These are phyloP conservation scores for Lizanozyma gosingica DNA, from an alignment of 1,139 yeast species.

Conservation along the genomic window DNA sequence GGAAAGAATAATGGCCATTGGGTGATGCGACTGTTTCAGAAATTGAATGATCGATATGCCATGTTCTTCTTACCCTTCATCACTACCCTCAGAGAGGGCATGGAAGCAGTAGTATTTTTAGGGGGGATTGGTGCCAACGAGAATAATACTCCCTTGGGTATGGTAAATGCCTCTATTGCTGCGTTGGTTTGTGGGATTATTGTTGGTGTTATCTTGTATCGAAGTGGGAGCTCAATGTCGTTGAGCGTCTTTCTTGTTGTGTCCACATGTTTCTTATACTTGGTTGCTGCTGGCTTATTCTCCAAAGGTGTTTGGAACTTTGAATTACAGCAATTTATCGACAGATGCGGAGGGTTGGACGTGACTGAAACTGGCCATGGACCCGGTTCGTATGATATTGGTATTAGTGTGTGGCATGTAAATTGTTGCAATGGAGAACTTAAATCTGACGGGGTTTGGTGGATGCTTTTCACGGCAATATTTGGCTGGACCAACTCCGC, in stretches of 20 bases:
- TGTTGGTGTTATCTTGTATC: constrained; percentile 63
- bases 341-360: constrained; percentile 71
- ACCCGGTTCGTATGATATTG: constrained; percentile 86
- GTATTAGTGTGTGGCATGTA: constrained; percentile 85
- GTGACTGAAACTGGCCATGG: constrained; percentile 87
- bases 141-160: background rate
- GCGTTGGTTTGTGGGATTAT: constrained; percentile 67
- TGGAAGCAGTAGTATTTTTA: constrained; percentile 85
- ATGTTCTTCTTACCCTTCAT: constrained; percentile 73
- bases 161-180: constrained; percentile 29
- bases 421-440: constrained; percentile 86
- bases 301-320: constrained; percentile 88
- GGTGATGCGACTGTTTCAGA: constrained; percentile 38
- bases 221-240: constrained; percentile 64
- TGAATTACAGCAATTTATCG: constrained; percentile 59
- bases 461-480: constrained; percentile 88
- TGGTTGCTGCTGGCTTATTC: constrained; percentile 81
- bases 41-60: constrained; percentile 53
- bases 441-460: constrained; percentile 60
- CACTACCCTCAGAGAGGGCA: constrained; percentile 82
- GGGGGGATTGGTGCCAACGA: constrained; percentile 72
- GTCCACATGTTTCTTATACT: constrained; percentile 74
- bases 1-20: constrained; percentile 40
- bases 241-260: constrained; percentile 71
- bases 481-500: constrained; percentile 97